These are phyloP conservation scores for Epichloe coenophiala DNA, from an alignment of 2,329 filamentous ascomycete species.

Conservation along the genomic window DNA sequence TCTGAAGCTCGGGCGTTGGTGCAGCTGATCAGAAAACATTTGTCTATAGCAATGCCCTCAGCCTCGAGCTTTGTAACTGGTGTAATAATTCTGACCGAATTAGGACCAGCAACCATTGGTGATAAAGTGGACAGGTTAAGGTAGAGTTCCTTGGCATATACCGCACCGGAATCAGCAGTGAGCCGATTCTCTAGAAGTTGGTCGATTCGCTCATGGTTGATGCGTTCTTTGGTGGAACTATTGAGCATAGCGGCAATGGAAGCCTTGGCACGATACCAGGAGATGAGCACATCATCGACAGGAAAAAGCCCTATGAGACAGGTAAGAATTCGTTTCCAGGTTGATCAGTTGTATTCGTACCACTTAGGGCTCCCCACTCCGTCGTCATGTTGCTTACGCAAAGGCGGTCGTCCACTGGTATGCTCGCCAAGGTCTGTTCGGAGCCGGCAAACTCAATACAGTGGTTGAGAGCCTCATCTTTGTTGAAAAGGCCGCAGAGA, in stretches of 20 bases:
- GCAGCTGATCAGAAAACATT: slow-evolving; percentile 79
- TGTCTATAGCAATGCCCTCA: slow-evolving; percentile 65
- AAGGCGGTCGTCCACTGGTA: slow-evolving; percentile 65
- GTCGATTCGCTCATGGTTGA: slow-evolving; percentile 63
- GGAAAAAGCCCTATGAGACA: slow-evolving; percentile 41
- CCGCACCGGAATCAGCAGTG: slow-evolving; percentile 59
- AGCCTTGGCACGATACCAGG: slow-evolving; percentile 67
- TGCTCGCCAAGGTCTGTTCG: slow-evolving; percentile 58
- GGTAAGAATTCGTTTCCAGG: neutral
- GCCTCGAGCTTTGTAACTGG: slow-evolving; percentile 60
- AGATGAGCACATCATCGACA: slow-evolving; percentile 56
- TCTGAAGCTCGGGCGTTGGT: slow-evolving; percentile 79
- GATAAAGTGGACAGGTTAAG: slow-evolving; percentile 72
- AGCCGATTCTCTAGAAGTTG: slow-evolving; percentile 54
- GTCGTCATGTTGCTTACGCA: slow-evolving; percentile 58
- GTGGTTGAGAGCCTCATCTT: slow-evolving; percentile 86
- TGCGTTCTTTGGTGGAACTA: slow-evolving; percentile 37
- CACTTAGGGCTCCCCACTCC: slow-evolving; percentile 57
- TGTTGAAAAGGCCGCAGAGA: slow-evolving; percentile 72
- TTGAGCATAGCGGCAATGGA: slow-evolving; percentile 49
- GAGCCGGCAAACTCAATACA: slow-evolving; percentile 77
- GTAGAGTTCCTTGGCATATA: slow-evolving; percentile 72
- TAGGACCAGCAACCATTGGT: slow-evolving; percentile 76
- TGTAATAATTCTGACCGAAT: slow-evolving; percentile 78
- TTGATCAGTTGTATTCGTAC: too few species aligned